phyloP scores from a whole-genome alignment of 2,329 filamentous ascomycete species.

The Sclerotinia minor region DNA sequence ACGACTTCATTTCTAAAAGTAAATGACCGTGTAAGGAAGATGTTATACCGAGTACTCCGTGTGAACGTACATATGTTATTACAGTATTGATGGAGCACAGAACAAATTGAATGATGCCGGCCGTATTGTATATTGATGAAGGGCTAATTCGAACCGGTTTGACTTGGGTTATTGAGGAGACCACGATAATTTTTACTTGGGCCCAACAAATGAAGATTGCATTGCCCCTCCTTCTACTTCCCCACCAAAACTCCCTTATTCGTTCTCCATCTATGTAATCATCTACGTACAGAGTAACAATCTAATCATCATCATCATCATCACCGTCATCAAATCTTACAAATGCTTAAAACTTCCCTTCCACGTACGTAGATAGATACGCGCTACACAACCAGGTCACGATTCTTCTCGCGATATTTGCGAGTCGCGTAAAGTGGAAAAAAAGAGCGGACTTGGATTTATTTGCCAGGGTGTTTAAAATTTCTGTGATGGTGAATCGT shows the following conservation, averaged over 20 bases:
- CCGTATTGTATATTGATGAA: background rate
- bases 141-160: too few species aligned
- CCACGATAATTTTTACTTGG: slow-evolving; percentile 11
- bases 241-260: slow-evolving; percentile 8
- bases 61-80: background rate
- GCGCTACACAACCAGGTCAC: slow-evolving; percentile 10
- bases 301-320: too few species aligned
- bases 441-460: slow-evolving; percentile 2
- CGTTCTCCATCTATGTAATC: background rate
- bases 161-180: background rate
- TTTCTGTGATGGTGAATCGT: slow-evolving; percentile 1
- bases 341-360: background rate
- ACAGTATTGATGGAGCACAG: background rate
- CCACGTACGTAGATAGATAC: background rate
- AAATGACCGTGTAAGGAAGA: background rate
- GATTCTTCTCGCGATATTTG: slow-evolving; percentile 6
- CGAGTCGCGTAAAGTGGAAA: slow-evolving; percentile 20
- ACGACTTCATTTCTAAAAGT: slow-evolving; percentile 7
- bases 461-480: background rate
- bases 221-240: slow-evolving; percentile 12
- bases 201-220: slow-evolving; percentile 18
- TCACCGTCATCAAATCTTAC: too few species aligned
- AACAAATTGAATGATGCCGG: background rate
- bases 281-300: background rate
- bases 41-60: too few species aligned